These are phyloP conservation scores for Hygrocybe coccinea DNA, from an alignment of 768 basidiomycete genomes.

Conservation along the genomic window DNA sequence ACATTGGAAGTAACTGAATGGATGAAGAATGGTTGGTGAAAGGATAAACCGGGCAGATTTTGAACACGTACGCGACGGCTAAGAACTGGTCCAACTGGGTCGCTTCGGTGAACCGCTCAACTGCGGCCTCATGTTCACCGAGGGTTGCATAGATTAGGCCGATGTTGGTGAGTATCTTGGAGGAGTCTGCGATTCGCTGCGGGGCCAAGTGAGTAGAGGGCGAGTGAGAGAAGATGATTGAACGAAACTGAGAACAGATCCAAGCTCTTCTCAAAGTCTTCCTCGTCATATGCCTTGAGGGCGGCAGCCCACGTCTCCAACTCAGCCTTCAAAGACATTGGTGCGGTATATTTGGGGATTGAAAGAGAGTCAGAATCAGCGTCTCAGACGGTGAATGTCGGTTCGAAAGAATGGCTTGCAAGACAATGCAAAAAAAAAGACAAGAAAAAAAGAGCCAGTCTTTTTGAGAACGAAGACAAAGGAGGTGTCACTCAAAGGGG, in stretches of 20 bases:
- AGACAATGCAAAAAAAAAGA: slow-evolving; percentile 16
- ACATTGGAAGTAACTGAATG: slow-evolving; percentile 72
- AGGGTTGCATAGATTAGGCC: slow-evolving; percentile 90
- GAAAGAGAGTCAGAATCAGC: slow-evolving; percentile 17
- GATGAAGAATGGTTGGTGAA: not conserved
- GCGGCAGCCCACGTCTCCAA: slow-evolving; percentile 86
- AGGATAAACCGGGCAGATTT: not conserved
- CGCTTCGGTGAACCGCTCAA: slow-evolving; percentile 76
- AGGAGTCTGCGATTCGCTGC: slow-evolving; percentile 75
- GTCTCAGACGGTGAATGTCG: slow-evolving; percentile 35
- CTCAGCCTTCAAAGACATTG: slow-evolving; percentile 65
- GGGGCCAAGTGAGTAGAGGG: not conserved
- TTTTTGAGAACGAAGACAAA: not conserved
- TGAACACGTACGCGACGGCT: slow-evolving; percentile 70
- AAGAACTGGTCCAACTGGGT: slow-evolving; percentile 77
- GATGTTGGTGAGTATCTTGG: slow-evolving; percentile 90
- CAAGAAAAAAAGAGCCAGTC: slow-evolving; percentile 5
- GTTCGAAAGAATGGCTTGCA: slow-evolving; percentile 14
- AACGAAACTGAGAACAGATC: slow-evolving; percentile 67
- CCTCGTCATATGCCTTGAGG: slow-evolving; percentile 80
- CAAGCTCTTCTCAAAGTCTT: slow-evolving; percentile 74
- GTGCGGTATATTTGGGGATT: slow-evolving; percentile 19
- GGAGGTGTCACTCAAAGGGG: too few species aligned
- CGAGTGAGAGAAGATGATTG: not conserved
- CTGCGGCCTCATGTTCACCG: slow-evolving; percentile 81